phyloP scores from a whole-genome alignment of 495 filamentous ascomycete genomes.

The Daldinia childiae region DNA sequence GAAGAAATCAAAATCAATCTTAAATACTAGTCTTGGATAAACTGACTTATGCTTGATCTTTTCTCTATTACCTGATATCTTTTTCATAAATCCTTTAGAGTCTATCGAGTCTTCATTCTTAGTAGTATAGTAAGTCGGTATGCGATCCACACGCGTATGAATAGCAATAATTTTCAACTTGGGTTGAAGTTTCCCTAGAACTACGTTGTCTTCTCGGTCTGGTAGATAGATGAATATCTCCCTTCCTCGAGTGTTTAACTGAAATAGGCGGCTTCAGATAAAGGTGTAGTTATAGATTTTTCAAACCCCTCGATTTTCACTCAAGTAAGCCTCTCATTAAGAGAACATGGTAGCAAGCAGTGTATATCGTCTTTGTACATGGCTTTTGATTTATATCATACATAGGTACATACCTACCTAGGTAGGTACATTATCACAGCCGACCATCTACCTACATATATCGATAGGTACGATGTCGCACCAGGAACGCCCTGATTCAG shows the following conservation, averaged over 20 bases:
- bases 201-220: no score
- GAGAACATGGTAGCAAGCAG: not conserved
- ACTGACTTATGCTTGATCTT: not conserved
- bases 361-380: conserved; percentile 9
- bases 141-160: not conserved
- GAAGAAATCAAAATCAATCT: not conserved
- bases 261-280: no score
- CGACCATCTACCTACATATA: not conserved
- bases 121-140: not conserved
- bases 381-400: conserved; percentile 11
- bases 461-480: not conserved
- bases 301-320: not conserved
- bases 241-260: no score
- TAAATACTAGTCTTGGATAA: not conserved
- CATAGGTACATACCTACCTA: not conserved
- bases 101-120: not conserved
- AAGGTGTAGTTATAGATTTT: no score
- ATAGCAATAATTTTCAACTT: no score
- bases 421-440: not conserved
- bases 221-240: no score
- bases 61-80: not conserved
- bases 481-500: not conserved
- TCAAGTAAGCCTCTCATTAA: not conserved
- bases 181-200: no score
- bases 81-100: not conserved